phyloP scores from a whole-genome alignment of 2,329 filamentous ascomycete species.

The Mariannaea sp. region DNA sequence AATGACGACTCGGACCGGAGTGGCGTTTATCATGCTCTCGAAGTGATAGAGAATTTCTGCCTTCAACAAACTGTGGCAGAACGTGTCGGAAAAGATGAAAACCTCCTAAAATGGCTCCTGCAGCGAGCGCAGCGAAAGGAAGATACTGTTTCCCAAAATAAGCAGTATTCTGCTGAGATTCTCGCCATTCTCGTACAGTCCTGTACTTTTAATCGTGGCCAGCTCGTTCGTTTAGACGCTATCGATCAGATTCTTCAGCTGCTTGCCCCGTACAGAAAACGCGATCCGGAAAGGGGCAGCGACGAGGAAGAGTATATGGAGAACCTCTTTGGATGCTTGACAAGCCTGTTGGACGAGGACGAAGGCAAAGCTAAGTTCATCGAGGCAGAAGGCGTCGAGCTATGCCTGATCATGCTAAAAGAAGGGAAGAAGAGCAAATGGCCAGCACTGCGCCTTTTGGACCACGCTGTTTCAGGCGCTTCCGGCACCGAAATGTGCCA shows the following conservation, averaged over 20 bases:
- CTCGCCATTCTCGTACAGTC: conserved; percentile 86
- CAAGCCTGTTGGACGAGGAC: conserved; percentile 76
- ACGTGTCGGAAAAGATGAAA: conserved; percentile 70
- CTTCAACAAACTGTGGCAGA: conserved; percentile 72
- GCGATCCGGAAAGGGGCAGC: conserved; percentile 81
- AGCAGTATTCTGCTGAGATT: conserved; percentile 92
- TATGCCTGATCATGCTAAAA: conserved; percentile 88
- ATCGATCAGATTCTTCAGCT: conserved; percentile 82
- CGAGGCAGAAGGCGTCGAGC: conserved; percentile 88
- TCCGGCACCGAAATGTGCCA: conserved; percentile 69
- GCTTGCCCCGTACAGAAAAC: conserved; percentile 80
- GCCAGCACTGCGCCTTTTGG: conserved; percentile 78
- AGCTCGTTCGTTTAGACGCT: conserved; percentile 69
- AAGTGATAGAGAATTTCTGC: conserved; percentile 83
- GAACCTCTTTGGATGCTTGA: conserved; percentile 87
- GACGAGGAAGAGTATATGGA: conserved; percentile 95
- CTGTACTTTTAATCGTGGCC: conserved; percentile 66
- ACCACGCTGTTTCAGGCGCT: conserved; percentile 70
- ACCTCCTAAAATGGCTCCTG: conserved; percentile 77
- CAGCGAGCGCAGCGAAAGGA: conserved; percentile 73
- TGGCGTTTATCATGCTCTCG: conserved; percentile 85
- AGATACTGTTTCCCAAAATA: conserved; percentile 78
- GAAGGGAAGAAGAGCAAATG: conserved; percentile 84
- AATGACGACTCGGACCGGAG: conserved; percentile 71
- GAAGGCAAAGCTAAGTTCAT: conserved; percentile 80